phyloP scores from a whole-genome alignment of 352 stramenopile genomes.

The Pythium rishiriense region DNA sequence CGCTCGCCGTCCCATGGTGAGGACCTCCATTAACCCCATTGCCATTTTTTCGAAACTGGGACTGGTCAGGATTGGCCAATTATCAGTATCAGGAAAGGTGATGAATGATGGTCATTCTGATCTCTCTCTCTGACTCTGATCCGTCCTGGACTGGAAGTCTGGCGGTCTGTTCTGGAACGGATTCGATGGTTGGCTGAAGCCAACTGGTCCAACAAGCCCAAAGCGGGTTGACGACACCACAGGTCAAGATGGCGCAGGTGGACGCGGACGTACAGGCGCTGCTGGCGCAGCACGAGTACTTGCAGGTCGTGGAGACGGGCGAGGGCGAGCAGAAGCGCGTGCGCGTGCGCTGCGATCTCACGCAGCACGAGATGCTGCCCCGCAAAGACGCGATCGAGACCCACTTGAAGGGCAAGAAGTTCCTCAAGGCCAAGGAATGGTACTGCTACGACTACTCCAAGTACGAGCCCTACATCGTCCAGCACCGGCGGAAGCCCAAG shows the following conservation, averaged over 20 bases:
- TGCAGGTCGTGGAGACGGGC: conserved; percentile 50
- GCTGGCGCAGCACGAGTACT: conserved; percentile 47
- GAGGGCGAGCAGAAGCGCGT: conserved; percentile 48
- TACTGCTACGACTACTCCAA: conserved; percentile 90
- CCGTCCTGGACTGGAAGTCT: conserved; percentile 11
- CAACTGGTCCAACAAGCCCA: neutral
- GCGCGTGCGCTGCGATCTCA: conserved; percentile 72
- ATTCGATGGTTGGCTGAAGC: conserved; percentile 19
- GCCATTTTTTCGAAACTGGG: no score
- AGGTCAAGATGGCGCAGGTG: conserved; percentile 24
- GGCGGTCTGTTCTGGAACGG: conserved; percentile 1
- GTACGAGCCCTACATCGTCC: conserved; percentile 91
- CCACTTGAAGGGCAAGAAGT: conserved; percentile 80
- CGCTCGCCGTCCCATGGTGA: no score
- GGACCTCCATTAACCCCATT: no score
- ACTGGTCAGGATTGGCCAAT: neutral
- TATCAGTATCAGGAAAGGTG: neutral
- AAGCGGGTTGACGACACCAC: no score
- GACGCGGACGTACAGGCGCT: conserved; percentile 47
- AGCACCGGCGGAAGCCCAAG: conserved; percentile 81
- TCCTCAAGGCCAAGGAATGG: conserved; percentile 80
- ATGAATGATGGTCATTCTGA: neutral
- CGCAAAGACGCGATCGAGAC: conserved; percentile 56
- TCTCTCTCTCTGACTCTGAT: neutral
- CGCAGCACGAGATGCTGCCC: conserved; percentile 79